Conservation (phyloP, 2,329 filamentous ascomycete genomes). For the Remersonia thermophila region DNA sequence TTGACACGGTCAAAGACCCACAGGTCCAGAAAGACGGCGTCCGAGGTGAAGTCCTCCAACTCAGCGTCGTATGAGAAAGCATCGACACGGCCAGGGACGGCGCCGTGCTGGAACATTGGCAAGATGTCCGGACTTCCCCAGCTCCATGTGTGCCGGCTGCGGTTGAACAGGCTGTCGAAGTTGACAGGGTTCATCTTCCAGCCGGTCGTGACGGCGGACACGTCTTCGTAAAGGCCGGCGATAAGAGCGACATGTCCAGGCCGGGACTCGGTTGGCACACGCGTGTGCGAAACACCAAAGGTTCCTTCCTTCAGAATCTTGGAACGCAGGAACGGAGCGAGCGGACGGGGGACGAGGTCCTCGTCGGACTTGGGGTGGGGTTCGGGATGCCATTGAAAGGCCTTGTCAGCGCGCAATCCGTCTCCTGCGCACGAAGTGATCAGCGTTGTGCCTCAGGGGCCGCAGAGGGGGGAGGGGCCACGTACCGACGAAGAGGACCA, state of each 20-base stretch:
- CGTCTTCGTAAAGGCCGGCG: constrained; percentile 92
- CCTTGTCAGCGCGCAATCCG: constrained; percentile 91
- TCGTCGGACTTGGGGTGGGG: constrained; percentile 58
- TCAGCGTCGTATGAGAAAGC: constrained; percentile 76
- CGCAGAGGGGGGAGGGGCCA: too few relatives aligned
- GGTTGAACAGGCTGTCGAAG: constrained; percentile 98
- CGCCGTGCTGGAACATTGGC: constrained; percentile 94
- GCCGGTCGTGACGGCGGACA: constrained; percentile 90
- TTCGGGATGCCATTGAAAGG: constrained; percentile 85
- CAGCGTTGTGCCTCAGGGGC: too few relatives aligned
- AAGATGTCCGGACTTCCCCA: constrained; percentile 98
- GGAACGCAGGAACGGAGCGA: constrained; percentile 85
- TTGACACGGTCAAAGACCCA: constrained; percentile 97
- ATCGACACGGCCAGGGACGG: constrained; percentile 74
- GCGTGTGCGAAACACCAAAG: constrained; percentile 93
- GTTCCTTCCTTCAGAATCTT: constrained; percentile 81
- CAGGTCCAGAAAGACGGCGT: constrained; percentile 69
- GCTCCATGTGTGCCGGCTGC: constrained; percentile 93
- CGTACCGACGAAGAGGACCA: constrained; percentile 86
- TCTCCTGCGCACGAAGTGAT: constrained; percentile 58
- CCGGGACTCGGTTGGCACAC: constrained; percentile 90
- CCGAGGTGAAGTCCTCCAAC: constrained; percentile 76
- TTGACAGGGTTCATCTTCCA: constrained; percentile 98
- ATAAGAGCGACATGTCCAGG: constrained; percentile 96
- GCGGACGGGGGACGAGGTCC: constrained; percentile 59